Percentiles rank a stretch among this genome's conserved stretches.
Evolutionary conservation across 2,329 filamentous ascomycete species (phyloP).

Genomic region (Alternaria brassicicola): DNA sequence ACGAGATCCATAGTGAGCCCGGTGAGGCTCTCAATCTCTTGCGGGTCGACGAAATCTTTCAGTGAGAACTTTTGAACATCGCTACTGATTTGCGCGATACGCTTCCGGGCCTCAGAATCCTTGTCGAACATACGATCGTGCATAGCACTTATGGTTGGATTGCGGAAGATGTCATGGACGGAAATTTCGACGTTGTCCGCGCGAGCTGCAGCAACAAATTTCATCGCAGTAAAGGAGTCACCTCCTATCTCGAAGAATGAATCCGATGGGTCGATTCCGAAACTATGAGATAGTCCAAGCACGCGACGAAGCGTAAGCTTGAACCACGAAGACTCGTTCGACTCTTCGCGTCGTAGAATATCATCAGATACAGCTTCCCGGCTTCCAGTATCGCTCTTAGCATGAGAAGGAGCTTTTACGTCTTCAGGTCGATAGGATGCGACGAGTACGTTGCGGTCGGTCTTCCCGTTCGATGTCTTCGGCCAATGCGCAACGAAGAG

Average conservation of each 20-base stretch:
- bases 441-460: background rate
- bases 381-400: background rate
- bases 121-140: background rate
- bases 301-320: background rate
- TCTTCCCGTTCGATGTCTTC: background rate
- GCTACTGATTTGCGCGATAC: background rate
- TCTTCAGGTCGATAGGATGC: background rate
- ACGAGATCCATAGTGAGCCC: conserved; percentile 17
- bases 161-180: background rate
- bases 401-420: background rate
- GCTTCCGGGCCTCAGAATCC: background rate
- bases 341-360: background rate
- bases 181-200: background rate
- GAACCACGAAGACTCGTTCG: background rate
- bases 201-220: background rate
- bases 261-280: background rate
- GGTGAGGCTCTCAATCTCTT: background rate
- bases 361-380: background rate
- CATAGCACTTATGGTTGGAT: background rate
- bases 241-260: conserved; percentile 52
- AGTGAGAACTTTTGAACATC: background rate
- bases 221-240: conserved; percentile 54
- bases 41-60: background rate
- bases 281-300: background rate
- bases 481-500: background rate